Percentiles rank a stretch among this genome's conserved stretches.
Evolutionary conservation across 192 early-diverging fungal species (phyloP).

Genomic region (Jimgerdemannia flammicorona): DNA sequence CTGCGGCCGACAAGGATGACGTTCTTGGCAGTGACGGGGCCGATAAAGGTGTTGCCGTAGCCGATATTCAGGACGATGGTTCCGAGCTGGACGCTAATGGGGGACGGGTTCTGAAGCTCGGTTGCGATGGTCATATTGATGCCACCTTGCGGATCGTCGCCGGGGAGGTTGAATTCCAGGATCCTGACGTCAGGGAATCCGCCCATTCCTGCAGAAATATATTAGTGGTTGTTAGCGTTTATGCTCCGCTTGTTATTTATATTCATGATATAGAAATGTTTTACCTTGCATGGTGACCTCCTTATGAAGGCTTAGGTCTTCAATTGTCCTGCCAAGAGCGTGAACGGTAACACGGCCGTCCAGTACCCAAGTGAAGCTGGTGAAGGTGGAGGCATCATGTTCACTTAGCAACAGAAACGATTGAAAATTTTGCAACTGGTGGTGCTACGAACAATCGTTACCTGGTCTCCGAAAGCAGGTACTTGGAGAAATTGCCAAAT

Average conservation of each 20-base stretch:
- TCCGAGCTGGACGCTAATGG: slow-evolving; percentile 54
- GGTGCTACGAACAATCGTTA: too few relatives aligned
- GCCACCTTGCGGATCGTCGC: slow-evolving; percentile 50
- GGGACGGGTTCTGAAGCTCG: slow-evolving; percentile 48
- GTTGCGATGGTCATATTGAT: slow-evolving; percentile 50
- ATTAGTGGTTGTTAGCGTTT: too few relatives aligned
- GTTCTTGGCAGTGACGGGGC: slow-evolving; percentile 39
- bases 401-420: too few relatives aligned
- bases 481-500: slow-evolving; percentile 42
- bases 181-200: slow-evolving; percentile 50
- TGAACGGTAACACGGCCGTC: slow-evolving; percentile 28
- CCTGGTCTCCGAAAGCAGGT: slow-evolving; percentile 38
- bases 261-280: too few relatives aligned
- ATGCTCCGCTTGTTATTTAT: too few relatives aligned
- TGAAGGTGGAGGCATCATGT: too few relatives aligned
- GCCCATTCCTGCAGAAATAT: slow-evolving; percentile 27
- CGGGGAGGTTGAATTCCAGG: slow-evolving; percentile 46
- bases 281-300: slow-evolving; percentile 38
- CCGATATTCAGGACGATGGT: slow-evolving; percentile 46
- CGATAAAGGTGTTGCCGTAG: slow-evolving; percentile 39
- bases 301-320: slow-evolving; percentile 42
- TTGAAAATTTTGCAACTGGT: too few relatives aligned
- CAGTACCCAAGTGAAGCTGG: slow-evolving; percentile 19
- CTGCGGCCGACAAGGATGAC: slow-evolving; percentile 27
- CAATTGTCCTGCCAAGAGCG: slow-evolving; percentile 34